These are phyloP conservation scores for Aspergillus awamori DNA, from an alignment of 2,329 filamentous ascomycete species.

Conservation along the genomic window DNA sequence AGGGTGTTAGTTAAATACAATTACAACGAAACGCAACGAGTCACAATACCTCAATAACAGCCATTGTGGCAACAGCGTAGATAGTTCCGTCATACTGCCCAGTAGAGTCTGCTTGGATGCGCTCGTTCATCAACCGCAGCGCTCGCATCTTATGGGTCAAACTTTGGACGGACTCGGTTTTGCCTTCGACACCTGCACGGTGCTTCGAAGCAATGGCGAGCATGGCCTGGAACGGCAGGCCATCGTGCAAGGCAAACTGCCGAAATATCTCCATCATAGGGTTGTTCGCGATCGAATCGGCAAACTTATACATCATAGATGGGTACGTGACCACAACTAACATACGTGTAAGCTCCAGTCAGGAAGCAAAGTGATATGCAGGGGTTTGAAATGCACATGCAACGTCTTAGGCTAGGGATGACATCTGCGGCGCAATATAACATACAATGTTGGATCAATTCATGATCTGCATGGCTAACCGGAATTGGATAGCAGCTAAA, in stretches of 20 bases:
- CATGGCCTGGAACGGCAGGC: constrained; percentile 38
- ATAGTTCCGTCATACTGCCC: constrained; percentile 34
- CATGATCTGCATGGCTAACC: constrained; percentile 29
- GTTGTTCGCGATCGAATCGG: constrained; percentile 29
- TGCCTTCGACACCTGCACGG: constrained; percentile 35
- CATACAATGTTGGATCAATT: constrained; percentile 38
- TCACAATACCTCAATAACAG: constrained; percentile 37
- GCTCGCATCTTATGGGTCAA: constrained; percentile 39
- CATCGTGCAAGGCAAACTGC: constrained; percentile 33
- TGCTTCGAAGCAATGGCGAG: constrained; percentile 39
- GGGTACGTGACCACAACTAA: constrained; percentile 37
- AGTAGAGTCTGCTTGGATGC: constrained; percentile 28
- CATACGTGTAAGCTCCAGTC: constrained; percentile 22
- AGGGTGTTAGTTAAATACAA: constrained; percentile 16
- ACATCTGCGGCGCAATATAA: constrained; percentile 6
- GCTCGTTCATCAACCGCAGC: constrained; percentile 34
- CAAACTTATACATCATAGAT: constrained; percentile 41
- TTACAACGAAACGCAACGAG: not conserved
- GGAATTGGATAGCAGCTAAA: constrained; percentile 34
- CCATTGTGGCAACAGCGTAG: constrained; percentile 37
- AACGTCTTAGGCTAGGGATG: not conserved
- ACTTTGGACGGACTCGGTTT: constrained; percentile 35
- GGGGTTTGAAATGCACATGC: not conserved
- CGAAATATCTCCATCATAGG: constrained; percentile 37
- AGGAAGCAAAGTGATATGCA: not conserved